Evolutionary conservation across 306 rosid genomes (phyloP), one percentile per base, ranked within the genome.

Genomic region (Dalbergia oliveri): DNA sequence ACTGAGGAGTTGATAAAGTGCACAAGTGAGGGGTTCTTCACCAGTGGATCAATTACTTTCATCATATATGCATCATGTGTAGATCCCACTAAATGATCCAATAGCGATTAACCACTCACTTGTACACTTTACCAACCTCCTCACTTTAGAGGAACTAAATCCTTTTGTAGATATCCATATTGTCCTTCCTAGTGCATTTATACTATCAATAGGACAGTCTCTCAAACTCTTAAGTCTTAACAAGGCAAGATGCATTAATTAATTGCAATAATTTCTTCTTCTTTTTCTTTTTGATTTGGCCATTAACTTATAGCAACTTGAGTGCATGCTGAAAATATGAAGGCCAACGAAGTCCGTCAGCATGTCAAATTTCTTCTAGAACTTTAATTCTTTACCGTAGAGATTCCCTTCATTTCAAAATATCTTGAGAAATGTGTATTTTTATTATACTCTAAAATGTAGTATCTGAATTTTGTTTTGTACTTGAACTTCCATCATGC

Each of bases 151-250:
- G 31, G 31, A 26, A 26, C 31, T 2, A 26, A 26, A 26, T 26
- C 31, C 31, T 26, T 39, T 60, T 31, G 64, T 54, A 73, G 79
- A 66, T 66, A 68, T 10, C 58, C 4, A 68, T 57, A 47, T n/a
- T 19, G 35, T 49, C 59, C 16, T 65, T 54, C 44, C 13, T 5
- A 50, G 57, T 35, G 81, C 26, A 64, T n/a, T 14, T 26, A 5
- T 9, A 47, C 15, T 47, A 11, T 47, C n/a, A 47, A 47, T 47
- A 43, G 2, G 11, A 43, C 12, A 43, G 11, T 43, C 49, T 47
- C 47, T 43, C 10, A 7, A 43, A 43, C 47, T 43, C 47, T 6
- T 26, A 26, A 26, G 31, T 26, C 31, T 26, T 26, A 26, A 26
- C 31, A 26, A 26, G 31, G 31, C 31, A 26, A 64, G 31, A 26